Percentiles rank a stretch among this genome's conserved stretches.
These are phyloP conservation scores for Pyrus hybrid DNA, from an alignment of 331 rosid species.

Conservation along the genomic window DNA sequence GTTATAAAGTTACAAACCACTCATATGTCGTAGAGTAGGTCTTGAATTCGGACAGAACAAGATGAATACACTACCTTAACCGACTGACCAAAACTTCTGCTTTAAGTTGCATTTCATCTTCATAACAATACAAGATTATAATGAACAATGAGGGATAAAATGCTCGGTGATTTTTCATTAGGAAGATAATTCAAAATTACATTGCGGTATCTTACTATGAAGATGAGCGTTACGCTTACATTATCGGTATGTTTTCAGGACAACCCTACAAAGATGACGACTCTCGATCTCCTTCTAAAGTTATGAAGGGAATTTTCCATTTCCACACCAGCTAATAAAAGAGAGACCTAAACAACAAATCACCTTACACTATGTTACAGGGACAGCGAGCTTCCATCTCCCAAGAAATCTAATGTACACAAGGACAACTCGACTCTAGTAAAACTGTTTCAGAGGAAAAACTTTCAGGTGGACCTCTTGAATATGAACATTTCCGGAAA, in stretches of 20 bases:
- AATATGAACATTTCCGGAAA: neutral
- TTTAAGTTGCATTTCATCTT: neutral
- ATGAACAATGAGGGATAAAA: neutral
- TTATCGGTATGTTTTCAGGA: neutral
- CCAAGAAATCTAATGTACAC: constrained; percentile 16
- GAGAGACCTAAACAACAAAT: neutral
- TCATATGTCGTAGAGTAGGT: too few relatives aligned
- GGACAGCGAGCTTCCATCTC: constrained; percentile 8
- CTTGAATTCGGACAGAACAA: too few relatives aligned
- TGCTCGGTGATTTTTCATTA: neutral
- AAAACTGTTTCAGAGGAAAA: constrained; percentile 11
- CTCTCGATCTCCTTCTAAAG: neutral
- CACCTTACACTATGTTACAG: constrained; percentile 25
- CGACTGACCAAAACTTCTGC: neutral
- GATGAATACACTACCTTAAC: too few relatives aligned
- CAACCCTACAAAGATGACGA: constrained; percentile 2
- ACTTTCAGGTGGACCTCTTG: constrained; percentile 10
- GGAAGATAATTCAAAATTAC: neutral
- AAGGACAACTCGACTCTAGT: constrained; percentile 19
- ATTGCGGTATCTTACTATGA: neutral
- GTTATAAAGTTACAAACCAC: too few relatives aligned
- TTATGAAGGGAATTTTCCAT: neutral
- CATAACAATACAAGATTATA: neutral
- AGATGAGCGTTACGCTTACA: neutral
- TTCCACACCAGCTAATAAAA: neutral